phyloP scores from a whole-genome alignment of 345 rosid species.

The Eucalyptus paniculata region DNA sequence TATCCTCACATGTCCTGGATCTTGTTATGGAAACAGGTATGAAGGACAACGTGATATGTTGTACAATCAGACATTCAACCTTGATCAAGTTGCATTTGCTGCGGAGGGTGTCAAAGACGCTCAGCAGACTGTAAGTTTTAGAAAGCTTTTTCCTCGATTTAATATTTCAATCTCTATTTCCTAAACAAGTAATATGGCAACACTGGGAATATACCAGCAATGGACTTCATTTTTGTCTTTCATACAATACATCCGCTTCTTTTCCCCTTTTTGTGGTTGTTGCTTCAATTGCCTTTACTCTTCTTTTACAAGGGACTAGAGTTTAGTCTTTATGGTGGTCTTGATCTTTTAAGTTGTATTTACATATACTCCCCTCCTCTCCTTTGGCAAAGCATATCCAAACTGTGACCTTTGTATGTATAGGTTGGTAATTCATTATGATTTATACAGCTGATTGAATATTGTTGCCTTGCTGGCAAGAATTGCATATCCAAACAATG shows the following conservation, averaged over 20 bases:
- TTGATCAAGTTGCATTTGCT: constrained; percentile 99
- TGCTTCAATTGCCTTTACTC: not conserved
- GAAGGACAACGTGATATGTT: constrained; percentile 98
- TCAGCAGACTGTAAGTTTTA: constrained; percentile 77
- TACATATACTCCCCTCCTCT: not conserved
- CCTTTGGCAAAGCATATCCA: not conserved
- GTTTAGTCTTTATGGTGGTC: not conserved
- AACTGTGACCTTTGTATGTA: not conserved
- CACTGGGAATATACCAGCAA: not conserved
- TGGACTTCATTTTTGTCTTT: not conserved
- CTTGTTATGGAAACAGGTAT: constrained; percentile 38
- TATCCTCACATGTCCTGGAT: not conserved
- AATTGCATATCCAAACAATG: not conserved
- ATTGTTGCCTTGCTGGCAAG: not conserved
- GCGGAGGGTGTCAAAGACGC: constrained; percentile 98
- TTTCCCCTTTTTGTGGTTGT: not conserved
- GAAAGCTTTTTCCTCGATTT: not conserved
- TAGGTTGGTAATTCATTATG: not conserved
- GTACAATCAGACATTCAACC: constrained; percentile 93
- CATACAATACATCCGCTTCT: not conserved
- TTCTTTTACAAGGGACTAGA: not conserved
- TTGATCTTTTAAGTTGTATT: not conserved
- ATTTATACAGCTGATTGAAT: not conserved
- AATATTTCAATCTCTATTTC: not conserved
- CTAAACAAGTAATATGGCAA: not conserved